These are phyloP conservation scores for Yueomyces sp. DNA, from an alignment of 805 yeast species.

Conservation along the genomic window DNA sequence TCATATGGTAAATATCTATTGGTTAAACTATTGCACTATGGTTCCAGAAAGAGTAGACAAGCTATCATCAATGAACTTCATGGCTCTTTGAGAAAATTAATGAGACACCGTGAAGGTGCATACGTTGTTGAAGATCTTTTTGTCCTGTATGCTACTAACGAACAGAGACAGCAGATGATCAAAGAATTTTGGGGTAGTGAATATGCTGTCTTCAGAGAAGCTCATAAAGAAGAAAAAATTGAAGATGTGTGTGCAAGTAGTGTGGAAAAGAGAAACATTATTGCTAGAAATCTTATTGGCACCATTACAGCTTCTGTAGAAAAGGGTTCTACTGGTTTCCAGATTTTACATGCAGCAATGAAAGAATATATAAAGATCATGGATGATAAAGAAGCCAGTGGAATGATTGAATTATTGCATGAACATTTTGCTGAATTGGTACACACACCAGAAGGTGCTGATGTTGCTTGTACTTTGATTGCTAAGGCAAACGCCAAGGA, in stretches of 20 bases:
- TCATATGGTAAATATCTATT: conserved; percentile 88
- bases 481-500: conserved; percentile 86
- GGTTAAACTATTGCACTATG: conserved; percentile 84
- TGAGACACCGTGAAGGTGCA: conserved; percentile 97
- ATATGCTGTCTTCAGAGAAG: conserved; percentile 77
- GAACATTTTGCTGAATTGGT: conserved; percentile 92
- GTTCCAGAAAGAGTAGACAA: conserved; percentile 68
- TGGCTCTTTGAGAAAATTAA: conserved; percentile 79
- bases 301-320: conserved; percentile 85
- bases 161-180: conserved; percentile 81
- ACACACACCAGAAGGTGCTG: conserved; percentile 89
- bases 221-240: conserved; percentile 49
- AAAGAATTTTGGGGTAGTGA: conserved; percentile 96
- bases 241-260: conserved; percentile 52
- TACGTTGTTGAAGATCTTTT: conserved; percentile 90
- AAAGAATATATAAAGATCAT: conserved; percentile 69
- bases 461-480: conserved; percentile 71
- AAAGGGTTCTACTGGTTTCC: conserved; percentile 94
- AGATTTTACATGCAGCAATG: conserved; percentile 93
- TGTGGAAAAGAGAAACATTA: conserved; percentile 65
- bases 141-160: conserved; percentile 70
- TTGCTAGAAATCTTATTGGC: conserved; percentile 62
- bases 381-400: conserved; percentile 52
- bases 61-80: conserved; percentile 71
- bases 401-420: conserved; percentile 65